Evolutionary conservation across 495 filamentous ascomycete species (phyloP).

Genomic region (Cladorrhinum samala): DNA sequence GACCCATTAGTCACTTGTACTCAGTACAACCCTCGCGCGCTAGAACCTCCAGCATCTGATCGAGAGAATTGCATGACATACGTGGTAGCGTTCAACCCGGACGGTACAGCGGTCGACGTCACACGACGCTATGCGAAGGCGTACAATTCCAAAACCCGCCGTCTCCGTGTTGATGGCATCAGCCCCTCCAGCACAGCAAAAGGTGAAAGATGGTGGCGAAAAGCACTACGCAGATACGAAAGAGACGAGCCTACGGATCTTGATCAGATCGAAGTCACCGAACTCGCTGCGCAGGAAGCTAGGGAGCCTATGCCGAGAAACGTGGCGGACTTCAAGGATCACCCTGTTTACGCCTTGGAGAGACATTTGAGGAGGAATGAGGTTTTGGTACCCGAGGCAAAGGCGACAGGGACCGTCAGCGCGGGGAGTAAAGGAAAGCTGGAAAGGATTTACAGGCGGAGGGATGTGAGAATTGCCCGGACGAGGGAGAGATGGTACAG

Average conservation of each 20-base stretch:
- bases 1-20: constrained; percentile 79
- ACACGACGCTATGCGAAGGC: constrained; percentile 73
- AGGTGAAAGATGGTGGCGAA: constrained; percentile 69
- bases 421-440: constrained; percentile 50
- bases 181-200: not conserved
- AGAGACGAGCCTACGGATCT: constrained; percentile 53
- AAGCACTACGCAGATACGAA: constrained; percentile 54
- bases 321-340: constrained; percentile 85
- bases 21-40: constrained; percentile 58
- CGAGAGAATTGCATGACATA: constrained; percentile 69
- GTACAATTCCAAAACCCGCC: constrained; percentile 84
- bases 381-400: constrained; percentile 62
- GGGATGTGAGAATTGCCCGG: constrained; percentile 68
- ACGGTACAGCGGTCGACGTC: constrained; percentile 70
- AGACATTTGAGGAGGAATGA: constrained; percentile 82
- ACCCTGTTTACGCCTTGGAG: constrained; percentile 84
- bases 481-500: constrained; percentile 85
- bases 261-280: constrained; percentile 75
- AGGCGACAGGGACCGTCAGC: constrained; percentile 68
- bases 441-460: constrained; percentile 67
- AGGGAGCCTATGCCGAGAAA: constrained; percentile 85
- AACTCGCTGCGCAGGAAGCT: constrained; percentile 62
- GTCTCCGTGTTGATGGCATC: constrained; percentile 59
- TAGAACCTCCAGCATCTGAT: constrained; percentile 78
- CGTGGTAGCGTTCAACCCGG: constrained; percentile 74